Evolutionary conservation across 306 rosid species (phyloP).

Genomic region (Mucuna pruriens): DNA sequence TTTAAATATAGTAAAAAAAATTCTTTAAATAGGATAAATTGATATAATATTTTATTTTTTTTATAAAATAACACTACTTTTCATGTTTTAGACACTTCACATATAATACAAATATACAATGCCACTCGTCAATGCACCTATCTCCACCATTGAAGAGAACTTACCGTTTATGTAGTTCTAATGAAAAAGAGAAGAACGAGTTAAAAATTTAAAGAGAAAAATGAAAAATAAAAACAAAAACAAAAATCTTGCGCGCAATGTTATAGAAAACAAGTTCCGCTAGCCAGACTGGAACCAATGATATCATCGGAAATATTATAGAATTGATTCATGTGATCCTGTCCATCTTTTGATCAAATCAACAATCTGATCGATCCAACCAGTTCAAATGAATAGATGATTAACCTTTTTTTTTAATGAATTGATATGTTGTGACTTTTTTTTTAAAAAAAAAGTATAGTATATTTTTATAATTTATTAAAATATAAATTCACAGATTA

Average conservation of each 20-base stretch:
- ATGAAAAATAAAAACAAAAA: no score
- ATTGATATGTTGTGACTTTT: background rate
- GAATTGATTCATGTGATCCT: background rate
- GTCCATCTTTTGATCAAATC: background rate
- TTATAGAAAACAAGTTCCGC: background rate
- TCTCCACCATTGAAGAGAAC: background rate
- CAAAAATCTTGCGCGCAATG: background rate
- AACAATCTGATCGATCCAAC: background rate
- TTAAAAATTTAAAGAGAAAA: no score
- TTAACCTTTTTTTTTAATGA: background rate
- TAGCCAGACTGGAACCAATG: background rate
- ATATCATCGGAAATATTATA: background rate
- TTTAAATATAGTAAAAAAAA: no score
- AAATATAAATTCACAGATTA: background rate
- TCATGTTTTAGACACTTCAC: background rate
- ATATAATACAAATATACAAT: background rate
- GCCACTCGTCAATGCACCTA: background rate
- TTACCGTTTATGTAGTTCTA: no score
- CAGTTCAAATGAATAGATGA: background rate
- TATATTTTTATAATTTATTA: background rate
- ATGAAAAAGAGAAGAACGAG: no score
- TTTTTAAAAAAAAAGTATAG: background rate
- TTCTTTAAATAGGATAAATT: background rate
- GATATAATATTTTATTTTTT: no score
- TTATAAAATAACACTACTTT: background rate